A percentile compares a stretch with the other conserved stretches of the same genome.
These are phyloP conservation scores for Dentipellis sp. DNA, from an alignment of 768 basidiomycete species.

Conservation along the genomic window DNA sequence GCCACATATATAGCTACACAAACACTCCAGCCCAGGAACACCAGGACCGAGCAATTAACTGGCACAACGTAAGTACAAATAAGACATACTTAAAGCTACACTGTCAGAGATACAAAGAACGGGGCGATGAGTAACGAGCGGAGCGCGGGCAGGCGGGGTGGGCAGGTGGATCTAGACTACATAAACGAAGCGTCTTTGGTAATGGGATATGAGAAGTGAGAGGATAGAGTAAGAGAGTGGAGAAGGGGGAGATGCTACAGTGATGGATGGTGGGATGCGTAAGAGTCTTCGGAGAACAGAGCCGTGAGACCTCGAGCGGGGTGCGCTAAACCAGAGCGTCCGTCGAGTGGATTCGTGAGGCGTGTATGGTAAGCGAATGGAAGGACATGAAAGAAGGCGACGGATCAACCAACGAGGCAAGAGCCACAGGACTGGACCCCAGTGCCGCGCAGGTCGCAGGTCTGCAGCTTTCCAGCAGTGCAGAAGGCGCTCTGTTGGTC, in stretches of 20 bases:
- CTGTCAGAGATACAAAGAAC: neutral
- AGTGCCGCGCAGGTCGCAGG: slow-evolving; percentile 13
- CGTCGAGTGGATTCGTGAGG: neutral
- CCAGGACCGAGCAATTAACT: too few relatives aligned
- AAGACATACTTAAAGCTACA: neutral
- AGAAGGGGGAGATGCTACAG: neutral
- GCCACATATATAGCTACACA: too few relatives aligned
- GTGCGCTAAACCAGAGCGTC: too few relatives aligned
- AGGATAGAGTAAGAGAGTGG: neutral
- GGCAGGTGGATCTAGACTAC: neutral
- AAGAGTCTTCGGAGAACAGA: too few relatives aligned
- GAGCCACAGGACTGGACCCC: slow-evolving; percentile 11
- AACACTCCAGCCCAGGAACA: too few relatives aligned
- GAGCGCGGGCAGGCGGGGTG: neutral
- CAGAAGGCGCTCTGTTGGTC: slow-evolving; percentile 10
- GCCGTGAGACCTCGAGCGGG: too few relatives aligned
- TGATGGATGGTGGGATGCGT: too few relatives aligned
- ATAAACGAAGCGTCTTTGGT: neutral
- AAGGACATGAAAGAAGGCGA: neutral
- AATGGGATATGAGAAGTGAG: neutral
- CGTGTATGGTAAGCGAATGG: too few relatives aligned
- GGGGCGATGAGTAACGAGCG: neutral
- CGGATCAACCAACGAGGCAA: slow-evolving; percentile 9
- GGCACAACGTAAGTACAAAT: too few relatives aligned
- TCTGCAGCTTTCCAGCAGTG: slow-evolving; percentile 2